Base-by-base conservation (phyloP, 1,284 basidiomycete species). In the Cryptococcus sp. region DNA sequence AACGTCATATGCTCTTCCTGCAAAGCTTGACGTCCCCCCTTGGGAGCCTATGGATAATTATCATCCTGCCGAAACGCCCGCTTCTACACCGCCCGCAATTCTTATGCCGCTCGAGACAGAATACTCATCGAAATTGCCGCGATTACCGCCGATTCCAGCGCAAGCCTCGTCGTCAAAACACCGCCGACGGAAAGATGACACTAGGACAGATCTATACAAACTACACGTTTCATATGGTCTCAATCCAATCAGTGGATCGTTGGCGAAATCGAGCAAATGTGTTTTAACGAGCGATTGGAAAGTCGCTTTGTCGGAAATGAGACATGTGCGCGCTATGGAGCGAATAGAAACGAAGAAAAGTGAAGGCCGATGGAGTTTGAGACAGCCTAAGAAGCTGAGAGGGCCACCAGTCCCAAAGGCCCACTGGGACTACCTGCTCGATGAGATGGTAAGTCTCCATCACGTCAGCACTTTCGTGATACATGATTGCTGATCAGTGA, bases 401-500 rank as follows among this genome's bases (percentile, higher is more conserved):
- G 88, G 87, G 8, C 91, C 92, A 8, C 85, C 87, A 1, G 77
- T 91, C 38, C 81, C 82, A 5, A 98, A 98, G 77, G 85, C 89
- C 0, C 93, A 98, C 68, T 95, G 93, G 91, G 96, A 99, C 76
- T 91, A 93, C 76, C 80, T 99, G 29, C 80, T 99, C 73, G 96
- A 99, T 61, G 96, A 99, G 79, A 93, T 98, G 92, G 91, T 91
- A 59, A 67, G 84, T 80, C 8, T 10, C 8, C 13, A 34, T 10
- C 29, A 34, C 8, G 5, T 13, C 29, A 34, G 29, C 13, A 4
- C 29, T 10, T 34, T 34, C 29, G 2, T 34, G 29, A 34, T 5
- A 4, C 8, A 2, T 34, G 29, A 34, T 34, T 34, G 29, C 29
- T 34, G 29, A 34, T 34, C 13, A 13, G 29, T 34, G 29, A 34